Evolutionary conservation across 2,329 filamentous ascomycete genomes (phyloP).

Genomic region (Trichoderma simmonsii): DNA sequence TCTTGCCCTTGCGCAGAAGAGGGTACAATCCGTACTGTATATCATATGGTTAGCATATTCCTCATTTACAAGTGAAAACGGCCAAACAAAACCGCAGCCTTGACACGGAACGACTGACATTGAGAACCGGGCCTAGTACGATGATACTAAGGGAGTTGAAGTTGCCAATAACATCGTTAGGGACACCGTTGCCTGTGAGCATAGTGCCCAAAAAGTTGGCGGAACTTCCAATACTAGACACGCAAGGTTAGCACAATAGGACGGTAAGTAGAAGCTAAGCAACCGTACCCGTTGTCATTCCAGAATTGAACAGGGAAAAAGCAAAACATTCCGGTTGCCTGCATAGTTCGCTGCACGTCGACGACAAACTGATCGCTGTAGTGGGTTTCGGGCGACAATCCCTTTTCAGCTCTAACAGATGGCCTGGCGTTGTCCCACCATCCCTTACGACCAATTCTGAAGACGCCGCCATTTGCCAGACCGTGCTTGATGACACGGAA

Average conservation of each 20-base stretch:
- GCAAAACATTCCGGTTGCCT: slow-evolving; percentile 41
- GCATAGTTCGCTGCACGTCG: slow-evolving; percentile 54
- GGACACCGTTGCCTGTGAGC: slow-evolving; percentile 46
- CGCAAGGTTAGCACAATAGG: neutral
- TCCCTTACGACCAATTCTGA: neutral
- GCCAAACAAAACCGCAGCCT: neutral
- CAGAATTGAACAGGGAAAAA: slow-evolving; percentile 39
- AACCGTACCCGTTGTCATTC: slow-evolving; percentile 35
- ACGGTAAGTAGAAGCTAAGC: neutral
- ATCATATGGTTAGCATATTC: neutral
- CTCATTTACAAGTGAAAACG: neutral
- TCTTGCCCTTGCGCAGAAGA: slow-evolving; percentile 32
- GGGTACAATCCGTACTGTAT: neutral
- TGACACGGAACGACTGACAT: neutral
- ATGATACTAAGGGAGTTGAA: slow-evolving; percentile 60
- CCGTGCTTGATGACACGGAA: neutral
- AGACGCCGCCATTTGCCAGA: neutral
- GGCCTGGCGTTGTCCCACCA: neutral
- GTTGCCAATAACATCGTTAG: slow-evolving; percentile 60
- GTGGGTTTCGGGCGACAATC: neutral
- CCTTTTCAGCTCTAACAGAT: neutral
- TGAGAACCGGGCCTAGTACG: slow-evolving; percentile 36
- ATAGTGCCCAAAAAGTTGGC: slow-evolving; percentile 29
- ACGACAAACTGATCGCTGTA: slow-evolving; percentile 62
- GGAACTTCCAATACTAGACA: neutral